phyloP scores from a whole-genome alignment of 129 eudicot genomes.

The Arctium minus region DNA sequence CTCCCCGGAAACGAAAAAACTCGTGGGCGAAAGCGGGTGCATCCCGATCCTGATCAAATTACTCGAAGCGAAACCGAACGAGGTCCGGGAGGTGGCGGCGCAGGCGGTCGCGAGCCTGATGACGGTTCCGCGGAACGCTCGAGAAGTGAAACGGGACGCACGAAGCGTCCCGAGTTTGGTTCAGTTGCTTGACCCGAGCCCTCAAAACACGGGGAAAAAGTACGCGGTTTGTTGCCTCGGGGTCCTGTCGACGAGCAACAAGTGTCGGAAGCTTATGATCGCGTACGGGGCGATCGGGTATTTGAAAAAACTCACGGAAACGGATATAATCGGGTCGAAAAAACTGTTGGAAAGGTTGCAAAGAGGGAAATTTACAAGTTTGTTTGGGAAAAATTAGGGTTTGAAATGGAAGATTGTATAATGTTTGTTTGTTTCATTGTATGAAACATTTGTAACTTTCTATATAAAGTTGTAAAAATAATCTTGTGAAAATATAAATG shows the following conservation, averaged over 20 bases:
- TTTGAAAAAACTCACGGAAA: slow-evolving; percentile 70
- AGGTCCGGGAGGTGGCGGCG: slow-evolving; percentile 69
- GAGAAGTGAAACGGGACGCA: slow-evolving; percentile 62
- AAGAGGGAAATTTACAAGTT: slow-evolving; percentile 64
- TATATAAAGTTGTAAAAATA: neutral
- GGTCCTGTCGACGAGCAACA: slow-evolving; percentile 56
- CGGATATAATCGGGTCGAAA: slow-evolving; percentile 82
- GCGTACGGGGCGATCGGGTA: slow-evolving; percentile 94
- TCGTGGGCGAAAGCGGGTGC: slow-evolving; percentile 80
- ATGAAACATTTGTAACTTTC: slow-evolving; percentile 32
- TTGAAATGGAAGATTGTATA: slow-evolving; percentile 1
- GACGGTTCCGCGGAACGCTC: slow-evolving; percentile 46
- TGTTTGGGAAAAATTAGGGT: slow-evolving; percentile 57
- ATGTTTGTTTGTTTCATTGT: slow-evolving; percentile 37
- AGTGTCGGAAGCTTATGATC: slow-evolving; percentile 82
- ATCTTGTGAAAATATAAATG: neutral
- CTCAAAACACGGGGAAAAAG: slow-evolving; percentile 79
- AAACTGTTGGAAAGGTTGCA: slow-evolving; percentile 75
- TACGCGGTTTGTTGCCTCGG: slow-evolving; percentile 71
- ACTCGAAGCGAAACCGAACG: slow-evolving; percentile 69
- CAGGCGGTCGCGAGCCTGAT: slow-evolving; percentile 67
- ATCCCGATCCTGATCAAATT: slow-evolving; percentile 56
- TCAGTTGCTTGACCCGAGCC: slow-evolving; percentile 79
- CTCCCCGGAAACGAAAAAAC: slow-evolving; percentile 50
- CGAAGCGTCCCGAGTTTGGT: slow-evolving; percentile 82